Conservation (phyloP, 164 flowering plant genomes). For the Annona cherimola region DNA sequence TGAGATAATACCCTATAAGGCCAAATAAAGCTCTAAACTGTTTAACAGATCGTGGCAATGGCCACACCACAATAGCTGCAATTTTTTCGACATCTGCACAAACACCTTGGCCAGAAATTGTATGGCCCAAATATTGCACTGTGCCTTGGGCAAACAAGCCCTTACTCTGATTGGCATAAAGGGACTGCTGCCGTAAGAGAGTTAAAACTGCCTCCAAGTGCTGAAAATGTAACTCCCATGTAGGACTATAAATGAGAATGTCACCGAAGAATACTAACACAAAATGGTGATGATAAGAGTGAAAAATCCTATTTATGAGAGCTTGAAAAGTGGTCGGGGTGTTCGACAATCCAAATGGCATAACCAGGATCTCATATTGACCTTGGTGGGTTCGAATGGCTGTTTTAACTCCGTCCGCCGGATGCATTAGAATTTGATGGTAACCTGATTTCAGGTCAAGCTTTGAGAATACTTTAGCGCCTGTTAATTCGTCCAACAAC, state of each 20-base stretch:
- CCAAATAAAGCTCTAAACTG: neutral
- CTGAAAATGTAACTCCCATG: neutral
- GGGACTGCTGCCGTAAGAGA: neutral
- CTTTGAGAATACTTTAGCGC: neutral
- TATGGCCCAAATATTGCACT: neutral
- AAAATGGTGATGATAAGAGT: neutral
- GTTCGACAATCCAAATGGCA: neutral
- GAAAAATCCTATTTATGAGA: constrained; percentile 5
- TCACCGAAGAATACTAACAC: neutral
- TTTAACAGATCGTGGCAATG: neutral
- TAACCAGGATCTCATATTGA: constrained; percentile 10
- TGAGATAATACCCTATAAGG: neutral
- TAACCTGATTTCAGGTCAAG: neutral
- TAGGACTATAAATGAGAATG: neutral
- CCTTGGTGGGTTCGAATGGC: constrained; percentile 6
- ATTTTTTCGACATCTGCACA: neutral
- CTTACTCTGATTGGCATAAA: neutral
- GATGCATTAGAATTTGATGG: neutral
- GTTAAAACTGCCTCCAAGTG: neutral
- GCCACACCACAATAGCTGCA: neutral
- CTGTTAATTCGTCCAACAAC: neutral
- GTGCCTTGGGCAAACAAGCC: neutral
- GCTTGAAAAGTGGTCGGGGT: neutral
- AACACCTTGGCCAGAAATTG: neutral
- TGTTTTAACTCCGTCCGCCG: neutral